These are phyloP conservation scores for Thalassiosira mediterranea DNA, from an alignment of 352 stramenopile species.

Conservation along the genomic window DNA sequence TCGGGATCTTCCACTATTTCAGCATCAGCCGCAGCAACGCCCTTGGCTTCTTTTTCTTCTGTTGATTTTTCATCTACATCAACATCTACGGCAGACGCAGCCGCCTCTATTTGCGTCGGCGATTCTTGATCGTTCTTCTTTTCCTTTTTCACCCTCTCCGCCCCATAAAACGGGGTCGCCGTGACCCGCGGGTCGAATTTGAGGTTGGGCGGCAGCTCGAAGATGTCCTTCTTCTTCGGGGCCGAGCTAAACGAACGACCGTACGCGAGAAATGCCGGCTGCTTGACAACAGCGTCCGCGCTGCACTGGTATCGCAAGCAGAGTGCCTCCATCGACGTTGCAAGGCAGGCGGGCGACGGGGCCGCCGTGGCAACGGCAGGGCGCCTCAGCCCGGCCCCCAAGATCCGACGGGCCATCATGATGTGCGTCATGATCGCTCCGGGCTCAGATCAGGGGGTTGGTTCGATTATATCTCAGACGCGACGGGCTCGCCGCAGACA, in stretches of 20 bases:
- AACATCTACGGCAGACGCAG: conserved; percentile 18
- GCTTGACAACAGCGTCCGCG: not conserved
- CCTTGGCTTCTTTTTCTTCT: not conserved
- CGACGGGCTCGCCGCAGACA: too few relatives aligned
- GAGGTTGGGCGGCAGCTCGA: conserved; percentile 55
- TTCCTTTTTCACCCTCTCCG: conserved; percentile 17
- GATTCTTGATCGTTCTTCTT: conserved; percentile 19
- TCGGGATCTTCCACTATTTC: conserved; percentile 12
- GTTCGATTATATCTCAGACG: too few relatives aligned
- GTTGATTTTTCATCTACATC: conserved; percentile 8
- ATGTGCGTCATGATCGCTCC: not conserved
- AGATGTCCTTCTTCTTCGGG: conserved; percentile 4
- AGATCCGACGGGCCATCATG: not conserved
- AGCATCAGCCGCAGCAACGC: not conserved
- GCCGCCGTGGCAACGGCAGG: too few relatives aligned
- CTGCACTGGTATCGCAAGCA: not conserved
- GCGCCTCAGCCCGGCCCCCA: not conserved
- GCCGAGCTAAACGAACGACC: not conserved
- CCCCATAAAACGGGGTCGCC: conserved; percentile 42
- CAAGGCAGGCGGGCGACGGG: not conserved
- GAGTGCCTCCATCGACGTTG: not conserved
- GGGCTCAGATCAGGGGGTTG: too few relatives aligned
- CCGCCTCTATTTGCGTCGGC: not conserved
- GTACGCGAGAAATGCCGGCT: not conserved
- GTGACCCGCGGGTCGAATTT: conserved; percentile 51